These are phyloP conservation scores for Colletotrichum sp. DNA, from an alignment of 2,329 filamentous ascomycete genomes.

Conservation along the genomic window DNA sequence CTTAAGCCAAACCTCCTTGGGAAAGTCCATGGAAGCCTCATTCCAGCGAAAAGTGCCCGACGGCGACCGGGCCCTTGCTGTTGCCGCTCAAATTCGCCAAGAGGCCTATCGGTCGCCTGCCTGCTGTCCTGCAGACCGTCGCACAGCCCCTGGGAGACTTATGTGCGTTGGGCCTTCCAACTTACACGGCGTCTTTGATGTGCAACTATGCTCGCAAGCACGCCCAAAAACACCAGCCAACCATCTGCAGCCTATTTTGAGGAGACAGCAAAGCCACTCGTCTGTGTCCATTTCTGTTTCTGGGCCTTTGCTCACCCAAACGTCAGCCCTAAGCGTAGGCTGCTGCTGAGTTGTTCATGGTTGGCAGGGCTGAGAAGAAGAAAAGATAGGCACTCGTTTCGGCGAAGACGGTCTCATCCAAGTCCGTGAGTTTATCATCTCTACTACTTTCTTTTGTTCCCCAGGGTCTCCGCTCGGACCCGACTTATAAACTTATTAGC, in stretches of 20 bases:
- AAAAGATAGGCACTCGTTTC: neutral
- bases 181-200: neutral
- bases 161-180: neutral
- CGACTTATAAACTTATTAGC: neutral
- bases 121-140: neutral
- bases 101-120: neutral
- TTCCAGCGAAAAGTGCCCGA: neutral
- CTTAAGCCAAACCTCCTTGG: neutral
- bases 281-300: neutral
- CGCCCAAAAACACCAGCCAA: neutral
- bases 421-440: neutral
- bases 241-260: neutral
- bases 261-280: neutral
- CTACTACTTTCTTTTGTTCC: neutral
- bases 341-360: neutral
- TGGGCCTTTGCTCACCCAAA: neutral
- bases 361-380: constrained; percentile 17
- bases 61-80: neutral
- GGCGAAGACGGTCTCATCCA: neutral
- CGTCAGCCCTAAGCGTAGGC: neutral
- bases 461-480: neutral
- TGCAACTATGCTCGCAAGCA: neutral
- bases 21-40: constrained; percentile 1
- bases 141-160: neutral
- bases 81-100: neutral